These are phyloP conservation scores for Phytophthora syringae DNA, from an alignment of 352 stramenopile genomes.

Conservation along the genomic window DNA sequence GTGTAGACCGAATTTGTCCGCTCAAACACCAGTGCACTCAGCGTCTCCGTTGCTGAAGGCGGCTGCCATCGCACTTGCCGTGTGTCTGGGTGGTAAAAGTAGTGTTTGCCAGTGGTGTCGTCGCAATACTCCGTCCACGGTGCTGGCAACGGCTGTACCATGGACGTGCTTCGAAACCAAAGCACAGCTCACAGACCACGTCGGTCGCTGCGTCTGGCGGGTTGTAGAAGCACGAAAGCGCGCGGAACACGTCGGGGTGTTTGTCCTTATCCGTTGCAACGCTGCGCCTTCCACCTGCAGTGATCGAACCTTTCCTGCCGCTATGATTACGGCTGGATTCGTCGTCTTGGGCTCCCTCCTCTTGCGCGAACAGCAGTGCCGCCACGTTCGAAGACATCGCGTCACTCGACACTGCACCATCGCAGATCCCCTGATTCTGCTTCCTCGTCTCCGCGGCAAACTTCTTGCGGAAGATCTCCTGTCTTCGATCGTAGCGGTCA, in stretches of 20 bases:
- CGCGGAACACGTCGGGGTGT: conserved; percentile 30
- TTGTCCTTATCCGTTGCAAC: conserved; percentile 33
- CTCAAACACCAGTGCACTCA: conserved; percentile 61
- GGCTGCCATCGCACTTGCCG: conserved; percentile 54
- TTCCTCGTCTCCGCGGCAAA: conserved; percentile 58
- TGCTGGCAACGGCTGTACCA: conserved; percentile 42
- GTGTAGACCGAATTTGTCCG: conserved; percentile 61
- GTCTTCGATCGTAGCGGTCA: conserved; percentile 49
- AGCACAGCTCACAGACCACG: conserved; percentile 59
- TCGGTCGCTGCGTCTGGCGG: conserved; percentile 52
- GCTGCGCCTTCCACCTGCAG: neutral
- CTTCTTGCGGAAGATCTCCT: conserved; percentile 62
- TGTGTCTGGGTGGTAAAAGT: conserved; percentile 55
- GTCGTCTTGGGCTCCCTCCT: conserved; percentile 11
- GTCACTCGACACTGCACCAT: conserved; percentile 38
- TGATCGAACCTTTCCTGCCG: conserved; percentile 3
- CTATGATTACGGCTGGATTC: neutral
- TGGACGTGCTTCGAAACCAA: conserved; percentile 45
- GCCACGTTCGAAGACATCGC: conserved; percentile 30
- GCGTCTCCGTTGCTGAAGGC: conserved; percentile 38
- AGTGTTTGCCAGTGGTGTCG: conserved; percentile 52
- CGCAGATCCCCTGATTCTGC: conserved; percentile 58
- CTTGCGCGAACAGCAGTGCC: conserved; percentile 41
- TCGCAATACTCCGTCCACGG: conserved; percentile 61
- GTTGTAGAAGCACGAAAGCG: conserved; percentile 55